Evolutionary conservation across 2,329 filamentous ascomycete species (phyloP).

Genomic region (Zymoseptoria ardabiliae): DNA sequence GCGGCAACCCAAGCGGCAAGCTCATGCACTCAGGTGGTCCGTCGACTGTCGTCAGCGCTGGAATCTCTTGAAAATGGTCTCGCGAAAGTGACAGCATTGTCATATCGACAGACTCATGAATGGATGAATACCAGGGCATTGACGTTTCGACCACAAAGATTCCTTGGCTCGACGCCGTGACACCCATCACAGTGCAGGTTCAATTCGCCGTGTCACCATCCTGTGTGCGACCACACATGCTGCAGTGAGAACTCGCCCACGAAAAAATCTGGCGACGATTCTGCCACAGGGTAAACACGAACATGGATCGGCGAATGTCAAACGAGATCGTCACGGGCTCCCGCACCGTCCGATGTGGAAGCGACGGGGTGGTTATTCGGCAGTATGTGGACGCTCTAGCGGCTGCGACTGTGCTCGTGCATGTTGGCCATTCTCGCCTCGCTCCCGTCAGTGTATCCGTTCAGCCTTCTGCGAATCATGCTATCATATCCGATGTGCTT

Average conservation of each 20-base stretch:
- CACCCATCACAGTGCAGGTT: neutral
- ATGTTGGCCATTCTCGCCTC: neutral
- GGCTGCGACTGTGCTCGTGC: neutral
- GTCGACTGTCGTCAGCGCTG: too few species aligned
- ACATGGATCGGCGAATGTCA: neutral
- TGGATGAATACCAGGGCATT: too few species aligned
- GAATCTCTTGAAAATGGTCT: too few species aligned
- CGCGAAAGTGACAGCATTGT: neutral
- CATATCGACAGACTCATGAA: neutral
- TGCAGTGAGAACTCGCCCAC: neutral
- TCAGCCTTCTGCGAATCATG: neutral
- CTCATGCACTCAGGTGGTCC: constrained; percentile 23
- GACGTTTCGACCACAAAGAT: too few species aligned
- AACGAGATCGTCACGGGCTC: neutral
- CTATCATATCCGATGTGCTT: neutral
- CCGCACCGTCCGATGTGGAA: neutral
- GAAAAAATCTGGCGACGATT: too few species aligned
- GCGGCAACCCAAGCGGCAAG: constrained; percentile 46
- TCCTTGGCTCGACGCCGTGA: neutral
- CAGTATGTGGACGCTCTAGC: neutral
- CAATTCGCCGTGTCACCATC: neutral
- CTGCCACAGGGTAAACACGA: neutral
- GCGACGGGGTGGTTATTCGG: neutral
- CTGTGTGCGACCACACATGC: neutral
- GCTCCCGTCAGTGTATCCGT: neutral